Evolutionary conservation across 192 early-diverging fungal species (phyloP), one percentile per base, ranked within the genome.

Genomic region (Entomortierella lignicola): DNA sequence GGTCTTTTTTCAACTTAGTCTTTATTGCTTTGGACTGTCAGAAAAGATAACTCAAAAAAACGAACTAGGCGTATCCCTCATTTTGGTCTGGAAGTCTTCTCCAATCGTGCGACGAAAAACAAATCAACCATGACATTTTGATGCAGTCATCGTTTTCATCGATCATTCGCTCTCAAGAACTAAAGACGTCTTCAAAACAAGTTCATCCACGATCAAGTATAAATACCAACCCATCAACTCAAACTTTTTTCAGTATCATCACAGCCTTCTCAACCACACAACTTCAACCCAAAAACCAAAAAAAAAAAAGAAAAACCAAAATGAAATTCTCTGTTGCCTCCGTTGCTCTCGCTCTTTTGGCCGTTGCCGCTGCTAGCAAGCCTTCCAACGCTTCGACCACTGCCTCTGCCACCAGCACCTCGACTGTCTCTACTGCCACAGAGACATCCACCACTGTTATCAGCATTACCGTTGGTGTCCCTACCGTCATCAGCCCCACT

Each of bases 291-390:
- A 31, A 58, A 6, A 1, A 37, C 5, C 57, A 20, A 21, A 43
- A 50, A 56, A 70, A 54, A 55, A 12, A 21, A 47, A 32, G 15
- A 3, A 10, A 23, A 54, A 18, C 41, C 26, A 67, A 55, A 51
- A 77, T 77, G 72, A 77, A 77, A 60, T 68, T 77, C 72, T 55
- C 65, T 18, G 23, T 51, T 20, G 48, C 58, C 57, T 26, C 72
- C 37, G 42, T 54, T 15, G 5, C 51, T 30, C 58, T 57, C 10
- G 50, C 71, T 29, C 37, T 55, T 55, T 20, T 66, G 58, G 58
- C 63, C 64, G 31, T 60, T 23, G 47, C 61, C 34, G 11, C 37
- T 52, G 56, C 71, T 65, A 41, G 64, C 37, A 34, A 34, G 29
- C 13, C 31, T 47, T 26, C 39, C 18, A 30, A 32, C 4, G 10